Conservation (phyloP, 1,139 yeast species). For the Saccharomyces hybrid region DNA sequence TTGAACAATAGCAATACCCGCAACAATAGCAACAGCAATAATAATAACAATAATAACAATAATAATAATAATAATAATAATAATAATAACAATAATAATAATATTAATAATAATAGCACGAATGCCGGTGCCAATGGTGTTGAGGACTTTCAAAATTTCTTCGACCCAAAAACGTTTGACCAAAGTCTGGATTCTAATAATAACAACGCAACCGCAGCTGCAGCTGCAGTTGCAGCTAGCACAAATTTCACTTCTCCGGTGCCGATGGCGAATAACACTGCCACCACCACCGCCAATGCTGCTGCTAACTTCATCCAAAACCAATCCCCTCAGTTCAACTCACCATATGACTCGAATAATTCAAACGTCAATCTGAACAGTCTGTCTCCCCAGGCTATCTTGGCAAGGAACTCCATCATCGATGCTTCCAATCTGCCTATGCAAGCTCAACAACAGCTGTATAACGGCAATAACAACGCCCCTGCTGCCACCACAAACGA, state of each 20-base stretch:
- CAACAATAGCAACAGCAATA: background rate
- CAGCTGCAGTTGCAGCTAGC: background rate
- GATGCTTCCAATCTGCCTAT: conserved; percentile 5
- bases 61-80: background rate
- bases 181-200: background rate
- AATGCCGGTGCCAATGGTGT: background rate
- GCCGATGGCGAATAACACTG: background rate
- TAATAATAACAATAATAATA: background rate
- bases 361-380: conserved; percentile 8
- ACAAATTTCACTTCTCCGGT: background rate
- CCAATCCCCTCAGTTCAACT: conserved; percentile 1
- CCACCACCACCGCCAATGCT: background rate
- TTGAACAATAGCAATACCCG: background rate
- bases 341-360: conserved; percentile 1
- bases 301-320: conserved; percentile 1
- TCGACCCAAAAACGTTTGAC: background rate
- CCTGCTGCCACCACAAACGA: conserved; percentile 1
- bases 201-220: background rate
- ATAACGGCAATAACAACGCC: background rate
- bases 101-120: background rate
- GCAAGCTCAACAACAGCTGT: background rate
- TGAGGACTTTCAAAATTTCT: background rate
- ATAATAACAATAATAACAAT: background rate
- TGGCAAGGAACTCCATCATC: conserved; percentile 24
- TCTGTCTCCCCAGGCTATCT: conserved; percentile 29